phyloP scores from a whole-genome alignment of 768 basidiomycete genomes.

The Hypsizygus marmoreus region DNA sequence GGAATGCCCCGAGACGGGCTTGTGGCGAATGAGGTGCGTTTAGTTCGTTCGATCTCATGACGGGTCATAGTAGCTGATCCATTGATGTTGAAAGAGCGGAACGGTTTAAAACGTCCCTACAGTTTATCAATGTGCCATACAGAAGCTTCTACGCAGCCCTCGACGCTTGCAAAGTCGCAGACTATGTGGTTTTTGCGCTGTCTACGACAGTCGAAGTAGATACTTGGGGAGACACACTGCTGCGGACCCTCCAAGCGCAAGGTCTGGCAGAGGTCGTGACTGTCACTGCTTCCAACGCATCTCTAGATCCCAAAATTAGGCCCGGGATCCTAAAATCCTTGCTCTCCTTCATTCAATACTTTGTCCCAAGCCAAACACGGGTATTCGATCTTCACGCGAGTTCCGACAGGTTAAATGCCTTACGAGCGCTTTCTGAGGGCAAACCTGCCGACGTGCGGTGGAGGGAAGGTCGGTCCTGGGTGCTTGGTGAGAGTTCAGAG shows the following conservation, averaged over 20 bases:
- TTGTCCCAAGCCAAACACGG: slow-evolving; percentile 79
- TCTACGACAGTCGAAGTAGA: slow-evolving; percentile 85
- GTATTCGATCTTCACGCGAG: slow-evolving; percentile 70
- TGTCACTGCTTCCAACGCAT: slow-evolving; percentile 58
- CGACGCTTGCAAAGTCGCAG: slow-evolving; percentile 84
- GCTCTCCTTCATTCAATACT: slow-evolving; percentile 93
- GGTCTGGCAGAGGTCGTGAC: slow-evolving; percentile 86
- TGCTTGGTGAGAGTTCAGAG: slow-evolving; percentile 67
- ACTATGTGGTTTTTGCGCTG: slow-evolving; percentile 86
- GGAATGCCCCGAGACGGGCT: slow-evolving; percentile 51
- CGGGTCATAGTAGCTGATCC: slow-evolving; percentile 5
- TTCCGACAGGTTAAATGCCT: slow-evolving; percentile 69
- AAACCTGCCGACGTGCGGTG: slow-evolving; percentile 78
- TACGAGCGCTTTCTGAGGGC: slow-evolving; percentile 84
- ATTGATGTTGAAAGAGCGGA: slow-evolving; percentile 57
- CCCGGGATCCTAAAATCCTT: slow-evolving; percentile 80
- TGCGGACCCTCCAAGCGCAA: slow-evolving; percentile 87
- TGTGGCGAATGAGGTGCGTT: slow-evolving; percentile 71
- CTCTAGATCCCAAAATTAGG: slow-evolving; percentile 62
- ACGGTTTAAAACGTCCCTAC: slow-evolving; percentile 88
- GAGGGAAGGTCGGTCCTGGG: slow-evolving; percentile 78
- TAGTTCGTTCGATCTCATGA: neutral
- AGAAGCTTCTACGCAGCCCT: slow-evolving; percentile 73
- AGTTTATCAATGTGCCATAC: slow-evolving; percentile 80
- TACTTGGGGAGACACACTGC: slow-evolving; percentile 80